Base-by-base conservation (phyloP, 495 filamentous ascomycete species). In the Clohesyomyces aquaticus region DNA sequence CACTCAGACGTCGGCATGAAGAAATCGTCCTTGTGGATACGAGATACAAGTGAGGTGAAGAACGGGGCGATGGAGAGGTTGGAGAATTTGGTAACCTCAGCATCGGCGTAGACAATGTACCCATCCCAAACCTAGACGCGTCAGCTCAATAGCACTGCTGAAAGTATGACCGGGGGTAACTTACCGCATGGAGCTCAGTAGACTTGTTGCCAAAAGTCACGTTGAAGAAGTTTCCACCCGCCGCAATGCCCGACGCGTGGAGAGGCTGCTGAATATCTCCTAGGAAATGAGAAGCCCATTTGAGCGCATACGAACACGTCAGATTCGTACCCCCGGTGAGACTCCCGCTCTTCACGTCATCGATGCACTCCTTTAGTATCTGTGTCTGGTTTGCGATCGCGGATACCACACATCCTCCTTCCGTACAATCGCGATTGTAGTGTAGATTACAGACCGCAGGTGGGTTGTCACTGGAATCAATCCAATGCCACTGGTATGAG, bases 251-350 rank as follows among this genome's bases (percentile, higher is more conserved):
- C 42, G 70, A 72, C 16, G 68, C 64, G 28, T 74, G 72, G n/a
- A 74, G 66, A 18, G 72, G 72, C 63, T 74, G 72, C 12, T 67
- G 55, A 26, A 74, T 58, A 41, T 74, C 72, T 21, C 67, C 67
- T n/a, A 67, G 12, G 43, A 61, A 69, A 45, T 69, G 61, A 1
- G 61, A 45, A 0, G 65, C 61, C 55, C 66, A 69, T 46, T 61
- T 65, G 50, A 73, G 57, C 43, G 71, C 71, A 21, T 69, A 64
- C 12, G 65, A 68, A 63, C 72, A 73, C 19, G 65, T 71, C 28
- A 69, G 26, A 41, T 74, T 68, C 52, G 57, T 55, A 1, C 72
- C 72, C 19, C 48, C 27, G 9, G n/a, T 46, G 14, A 69, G 26
- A 3, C 0, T 19, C 0, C 61, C 56, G 21, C 35, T 56, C 60